Evolutionary conservation across 192 early-diverging fungal species (phyloP).

Genomic region (Gamsiella multidivaricata): DNA sequence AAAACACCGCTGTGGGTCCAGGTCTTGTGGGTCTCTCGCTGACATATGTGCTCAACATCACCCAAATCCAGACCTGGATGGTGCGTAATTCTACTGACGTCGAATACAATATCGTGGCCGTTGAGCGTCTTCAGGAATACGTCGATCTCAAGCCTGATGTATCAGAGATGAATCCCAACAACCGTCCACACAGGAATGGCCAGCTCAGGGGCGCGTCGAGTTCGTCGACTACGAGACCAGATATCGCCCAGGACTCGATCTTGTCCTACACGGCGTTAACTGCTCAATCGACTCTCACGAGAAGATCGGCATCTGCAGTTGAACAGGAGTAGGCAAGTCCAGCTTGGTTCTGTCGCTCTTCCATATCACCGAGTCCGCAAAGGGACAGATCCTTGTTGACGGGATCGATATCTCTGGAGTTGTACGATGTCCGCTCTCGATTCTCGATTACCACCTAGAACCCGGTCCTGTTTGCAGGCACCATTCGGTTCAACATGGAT

Average conservation of each 20-base stretch:
- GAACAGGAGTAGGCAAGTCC: conserved; percentile 59
- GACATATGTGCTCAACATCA: conserved; percentile 75
- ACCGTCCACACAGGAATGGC: conserved; percentile 74
- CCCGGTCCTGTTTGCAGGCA: no score
- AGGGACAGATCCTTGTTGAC: conserved; percentile 62
- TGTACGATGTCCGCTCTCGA: no score
- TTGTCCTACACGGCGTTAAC: conserved; percentile 70
- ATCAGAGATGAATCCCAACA: conserved; percentile 67
- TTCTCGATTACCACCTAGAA: no score
- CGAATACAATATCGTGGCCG: conserved; percentile 76
- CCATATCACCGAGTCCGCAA: conserved; percentile 53
- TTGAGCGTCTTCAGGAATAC: conserved; percentile 82
- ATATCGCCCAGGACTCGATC: conserved; percentile 81
- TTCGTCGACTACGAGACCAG: no score
- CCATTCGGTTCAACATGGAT: no score
- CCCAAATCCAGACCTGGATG: conserved; percentile 87
- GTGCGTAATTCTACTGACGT: conserved; percentile 88
- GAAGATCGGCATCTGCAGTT: conserved; percentile 77
- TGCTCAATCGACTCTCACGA: conserved; percentile 26
- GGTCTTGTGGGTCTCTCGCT: conserved; percentile 75
- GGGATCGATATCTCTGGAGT: conserved; percentile 43
- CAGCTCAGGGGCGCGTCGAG: conserved; percentile 75
- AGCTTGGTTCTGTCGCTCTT: conserved; percentile 60
- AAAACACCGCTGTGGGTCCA: conserved; percentile 66
- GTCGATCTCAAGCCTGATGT: conserved; percentile 82